Conservation (phyloP, 225 moss, liverwort and hornwort genomes). For the Takakia lepidozioides region DNA sequence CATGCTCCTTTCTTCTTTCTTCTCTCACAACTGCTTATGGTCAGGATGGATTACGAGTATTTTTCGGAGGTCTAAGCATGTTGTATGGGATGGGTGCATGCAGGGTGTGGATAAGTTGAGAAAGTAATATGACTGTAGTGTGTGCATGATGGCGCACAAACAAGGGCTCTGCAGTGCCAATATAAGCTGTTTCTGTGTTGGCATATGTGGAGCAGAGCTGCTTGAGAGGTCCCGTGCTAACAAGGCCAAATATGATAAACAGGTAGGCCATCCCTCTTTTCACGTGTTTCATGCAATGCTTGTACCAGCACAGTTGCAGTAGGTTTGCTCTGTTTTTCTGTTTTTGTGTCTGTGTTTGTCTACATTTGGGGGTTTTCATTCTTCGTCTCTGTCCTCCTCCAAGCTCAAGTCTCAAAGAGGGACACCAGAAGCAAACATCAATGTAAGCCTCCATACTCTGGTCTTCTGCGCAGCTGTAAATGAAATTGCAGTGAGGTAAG, state of each 20-base stretch:
- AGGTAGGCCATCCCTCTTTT: conserved; percentile 25
- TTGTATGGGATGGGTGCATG: too few relatives aligned
- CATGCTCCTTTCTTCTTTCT: too few relatives aligned
- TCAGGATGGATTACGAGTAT: too few relatives aligned
- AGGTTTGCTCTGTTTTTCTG: too few relatives aligned
- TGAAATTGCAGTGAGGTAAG: too few relatives aligned
- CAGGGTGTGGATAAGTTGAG: too few relatives aligned
- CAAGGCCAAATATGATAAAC: conserved; percentile 74
- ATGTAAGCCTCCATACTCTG: background rate
- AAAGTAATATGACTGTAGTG: background rate
- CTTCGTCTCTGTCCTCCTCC: too few relatives aligned
- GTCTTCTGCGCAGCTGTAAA: conserved; percentile 1
- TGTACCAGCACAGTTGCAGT: background rate
- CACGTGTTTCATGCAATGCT: background rate
- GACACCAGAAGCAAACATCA: too few relatives aligned
- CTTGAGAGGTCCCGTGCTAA: conserved; percentile 71
- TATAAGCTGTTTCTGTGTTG: background rate
- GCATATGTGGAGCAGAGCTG: conserved; percentile 56
- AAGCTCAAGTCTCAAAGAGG: too few relatives aligned
- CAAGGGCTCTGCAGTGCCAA: background rate
- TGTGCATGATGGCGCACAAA: background rate
- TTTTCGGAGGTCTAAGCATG: too few relatives aligned
- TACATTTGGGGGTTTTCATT: background rate
- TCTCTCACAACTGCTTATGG: too few relatives aligned
- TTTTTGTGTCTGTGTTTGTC: background rate